Conservation (phyloP, 176 grass and related monocot genomes). For the Musa schizocarpa region DNA sequence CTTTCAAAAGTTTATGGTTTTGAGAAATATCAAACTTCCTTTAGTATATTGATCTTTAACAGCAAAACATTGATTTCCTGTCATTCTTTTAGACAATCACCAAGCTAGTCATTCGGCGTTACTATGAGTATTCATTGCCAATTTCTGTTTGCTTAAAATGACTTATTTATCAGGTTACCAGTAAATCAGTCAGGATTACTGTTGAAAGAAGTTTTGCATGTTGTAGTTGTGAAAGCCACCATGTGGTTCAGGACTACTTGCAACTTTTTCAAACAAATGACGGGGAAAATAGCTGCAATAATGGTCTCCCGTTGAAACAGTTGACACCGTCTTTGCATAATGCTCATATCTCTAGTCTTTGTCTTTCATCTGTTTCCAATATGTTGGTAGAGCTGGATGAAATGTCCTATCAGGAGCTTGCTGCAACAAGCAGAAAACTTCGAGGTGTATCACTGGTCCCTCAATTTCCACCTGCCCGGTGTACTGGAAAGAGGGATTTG, state of each 20-base stretch:
- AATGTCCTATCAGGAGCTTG: slow-evolving; percentile 28
- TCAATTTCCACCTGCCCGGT: slow-evolving; percentile 23
- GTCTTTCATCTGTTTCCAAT: slow-evolving; percentile 21
- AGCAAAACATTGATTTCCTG: neutral
- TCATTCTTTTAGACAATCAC: neutral
- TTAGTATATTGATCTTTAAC: neutral
- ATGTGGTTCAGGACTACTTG: slow-evolving; percentile 24
- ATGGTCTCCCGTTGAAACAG: slow-evolving; percentile 10
- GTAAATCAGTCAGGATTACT: slow-evolving; percentile 21
- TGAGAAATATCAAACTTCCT: neutral
- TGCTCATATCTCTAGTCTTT: slow-evolving; percentile 4
- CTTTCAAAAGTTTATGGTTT: neutral
- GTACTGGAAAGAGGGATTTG: neutral
- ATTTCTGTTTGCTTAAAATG: neutral
- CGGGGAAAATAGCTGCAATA: slow-evolving; percentile 14
- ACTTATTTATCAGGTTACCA: slow-evolving; percentile 17
- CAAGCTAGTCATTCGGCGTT: too few species aligned
- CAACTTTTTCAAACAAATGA: slow-evolving; percentile 16
- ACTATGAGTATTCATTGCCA: too few species aligned
- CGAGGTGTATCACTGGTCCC: slow-evolving; percentile 12
- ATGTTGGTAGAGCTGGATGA: slow-evolving; percentile 26
- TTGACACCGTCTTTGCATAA: slow-evolving; percentile 10
- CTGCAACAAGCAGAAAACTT: slow-evolving; percentile 27
- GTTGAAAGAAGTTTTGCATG: slow-evolving; percentile 25
- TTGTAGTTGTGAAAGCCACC: slow-evolving; percentile 11